Evolutionary conservation across 768 basidiomycete species (phyloP).

Genomic region (Mycena chlorophos): DNA sequence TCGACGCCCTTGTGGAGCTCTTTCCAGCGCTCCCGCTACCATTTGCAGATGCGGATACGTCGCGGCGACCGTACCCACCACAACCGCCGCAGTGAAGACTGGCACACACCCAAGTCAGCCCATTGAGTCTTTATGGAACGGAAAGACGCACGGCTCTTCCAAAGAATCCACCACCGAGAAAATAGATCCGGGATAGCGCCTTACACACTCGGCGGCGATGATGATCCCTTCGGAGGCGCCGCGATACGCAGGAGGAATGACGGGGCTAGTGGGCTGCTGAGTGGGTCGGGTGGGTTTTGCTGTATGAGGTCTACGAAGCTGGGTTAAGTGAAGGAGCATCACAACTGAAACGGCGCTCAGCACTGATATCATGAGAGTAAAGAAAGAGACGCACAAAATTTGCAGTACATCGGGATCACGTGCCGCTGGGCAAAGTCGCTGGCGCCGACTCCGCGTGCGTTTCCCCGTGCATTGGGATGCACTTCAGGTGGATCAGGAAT

Average conservation of each 20-base stretch:
- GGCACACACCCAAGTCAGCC: background rate
- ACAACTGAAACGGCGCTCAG: background rate
- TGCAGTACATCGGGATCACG: background rate
- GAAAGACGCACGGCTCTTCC: slow-evolving; percentile 1
- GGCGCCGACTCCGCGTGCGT: background rate
- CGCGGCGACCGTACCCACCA: background rate
- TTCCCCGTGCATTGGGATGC: background rate
- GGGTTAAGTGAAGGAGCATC: background rate
- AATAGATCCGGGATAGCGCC: background rate
- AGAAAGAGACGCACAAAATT: background rate
- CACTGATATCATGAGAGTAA: background rate
- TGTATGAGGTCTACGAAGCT: background rate
- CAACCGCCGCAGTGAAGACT: background rate
- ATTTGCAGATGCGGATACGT: background rate
- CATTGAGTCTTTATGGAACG: background rate
- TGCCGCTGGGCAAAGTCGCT: background rate
- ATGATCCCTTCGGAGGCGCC: background rate
- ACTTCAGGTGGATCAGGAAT: background rate
- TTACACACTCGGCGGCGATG: background rate
- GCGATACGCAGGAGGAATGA: background rate
- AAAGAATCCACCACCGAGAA: background rate
- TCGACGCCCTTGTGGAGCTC: background rate
- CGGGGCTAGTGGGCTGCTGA: background rate
- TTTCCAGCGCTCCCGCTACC: background rate
- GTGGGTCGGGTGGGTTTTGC: background rate